Conservation (phyloP, 2,329 filamentous ascomycete species). For the Endoconidiophora polonica region DNA sequence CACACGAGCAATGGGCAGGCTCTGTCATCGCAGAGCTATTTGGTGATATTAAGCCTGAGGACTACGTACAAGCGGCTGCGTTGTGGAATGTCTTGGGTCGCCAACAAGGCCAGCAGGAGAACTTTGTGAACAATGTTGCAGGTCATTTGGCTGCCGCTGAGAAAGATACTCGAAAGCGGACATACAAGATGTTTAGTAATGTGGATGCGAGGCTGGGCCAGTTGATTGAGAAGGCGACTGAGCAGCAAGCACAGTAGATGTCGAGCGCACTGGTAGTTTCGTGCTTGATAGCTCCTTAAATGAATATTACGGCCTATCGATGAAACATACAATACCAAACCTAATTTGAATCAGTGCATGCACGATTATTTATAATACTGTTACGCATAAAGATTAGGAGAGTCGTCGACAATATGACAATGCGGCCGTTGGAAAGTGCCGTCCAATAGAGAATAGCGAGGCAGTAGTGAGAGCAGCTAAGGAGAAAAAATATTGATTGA, state of each 20-base stretch:
- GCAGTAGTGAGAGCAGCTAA: too few species aligned
- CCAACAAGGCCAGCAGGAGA: slow-evolving; percentile 39
- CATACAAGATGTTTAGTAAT: slow-evolving; percentile 43
- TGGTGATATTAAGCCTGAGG: slow-evolving; percentile 28
- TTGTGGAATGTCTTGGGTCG: slow-evolving; percentile 33
- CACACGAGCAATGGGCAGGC: slow-evolving; percentile 33
- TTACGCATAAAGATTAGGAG: too few species aligned
- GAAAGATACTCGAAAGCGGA: slow-evolving; percentile 36
- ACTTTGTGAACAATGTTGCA: slow-evolving; percentile 42
- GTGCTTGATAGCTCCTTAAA: background rate
- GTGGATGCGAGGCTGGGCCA: slow-evolving; percentile 37
- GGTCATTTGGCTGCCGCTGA: slow-evolving; percentile 38
- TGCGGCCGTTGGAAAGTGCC: too few species aligned
- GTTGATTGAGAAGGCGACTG: slow-evolving; percentile 15
- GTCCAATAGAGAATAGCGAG: too few species aligned
- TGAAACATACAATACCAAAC: too few species aligned
- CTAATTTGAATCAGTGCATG: too few species aligned
- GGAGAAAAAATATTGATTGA: too few species aligned
- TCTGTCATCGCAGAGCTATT: slow-evolving; percentile 27
- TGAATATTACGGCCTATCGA: too few species aligned
- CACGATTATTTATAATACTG: too few species aligned
- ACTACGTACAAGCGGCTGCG: slow-evolving; percentile 32
- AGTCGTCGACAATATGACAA: too few species aligned
- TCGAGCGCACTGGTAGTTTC: background rate
- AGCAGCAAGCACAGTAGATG: background rate